Percentiles rank a stretch among this genome's conserved stretches.
These are phyloP conservation scores for Gracilaria domingensis DNA, from an alignment of 23 red algal genomes.

Conservation along the genomic window DNA sequence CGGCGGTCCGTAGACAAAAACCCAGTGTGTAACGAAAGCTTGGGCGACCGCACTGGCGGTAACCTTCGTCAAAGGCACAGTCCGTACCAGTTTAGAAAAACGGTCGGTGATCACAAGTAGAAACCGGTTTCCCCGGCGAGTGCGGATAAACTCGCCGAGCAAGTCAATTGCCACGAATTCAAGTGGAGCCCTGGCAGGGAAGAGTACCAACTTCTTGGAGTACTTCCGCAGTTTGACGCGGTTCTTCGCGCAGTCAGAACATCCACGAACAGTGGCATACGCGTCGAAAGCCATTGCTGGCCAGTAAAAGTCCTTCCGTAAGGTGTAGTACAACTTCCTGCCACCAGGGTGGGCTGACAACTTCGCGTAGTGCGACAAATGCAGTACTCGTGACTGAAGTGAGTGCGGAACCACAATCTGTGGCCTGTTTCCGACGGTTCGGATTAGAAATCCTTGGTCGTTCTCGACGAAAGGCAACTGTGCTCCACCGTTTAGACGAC, in stretches of 20 bases:
- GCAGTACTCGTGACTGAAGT: not conserved
- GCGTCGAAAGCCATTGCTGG: slow-evolving; percentile 11
- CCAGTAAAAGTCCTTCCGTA: slow-evolving; percentile 8
- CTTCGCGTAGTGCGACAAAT: slow-evolving; percentile 18
- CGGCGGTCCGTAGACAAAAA: slow-evolving; percentile 23
- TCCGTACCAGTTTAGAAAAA: slow-evolving; percentile 38
- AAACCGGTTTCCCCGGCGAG: not conserved
- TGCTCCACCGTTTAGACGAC: not conserved
- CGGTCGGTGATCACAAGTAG: slow-evolving; percentile 31
- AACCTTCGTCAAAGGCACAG: slow-evolving; percentile 26
- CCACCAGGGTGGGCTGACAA: slow-evolving; percentile 32
- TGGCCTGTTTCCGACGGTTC: not conserved
- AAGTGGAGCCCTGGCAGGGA: slow-evolving; percentile 18
- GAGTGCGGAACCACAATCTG: slow-evolving; percentile 6
- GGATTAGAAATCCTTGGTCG: not conserved
- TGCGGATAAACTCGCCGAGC: slow-evolving; percentile 26
- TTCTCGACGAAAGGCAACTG: slow-evolving; percentile 12
- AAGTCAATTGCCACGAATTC: slow-evolving; percentile 47
- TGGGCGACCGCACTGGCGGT: slow-evolving; percentile 5
- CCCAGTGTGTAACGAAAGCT: slow-evolving; percentile 30
- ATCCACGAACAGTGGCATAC: slow-evolving; percentile 6
- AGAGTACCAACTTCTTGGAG: slow-evolving; percentile 9
- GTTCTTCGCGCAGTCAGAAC: slow-evolving; percentile 15
- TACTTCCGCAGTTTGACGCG: slow-evolving; percentile 28
- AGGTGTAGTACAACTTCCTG: slow-evolving; percentile 35